Evolutionary conservation across 805 yeast species (phyloP).

Genomic region (Dipodascopsis tothii): DNA sequence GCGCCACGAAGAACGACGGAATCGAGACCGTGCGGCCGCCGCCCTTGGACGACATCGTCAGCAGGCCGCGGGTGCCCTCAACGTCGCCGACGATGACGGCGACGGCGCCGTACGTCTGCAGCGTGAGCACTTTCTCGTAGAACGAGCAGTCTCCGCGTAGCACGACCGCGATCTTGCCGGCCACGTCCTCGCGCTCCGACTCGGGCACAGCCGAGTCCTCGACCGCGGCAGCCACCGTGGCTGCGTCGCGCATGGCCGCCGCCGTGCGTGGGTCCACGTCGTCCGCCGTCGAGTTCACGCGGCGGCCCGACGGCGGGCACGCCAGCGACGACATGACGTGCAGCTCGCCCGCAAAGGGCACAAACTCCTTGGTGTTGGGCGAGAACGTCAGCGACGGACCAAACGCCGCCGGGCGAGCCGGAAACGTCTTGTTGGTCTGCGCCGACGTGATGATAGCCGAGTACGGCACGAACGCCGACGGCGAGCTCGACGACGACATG

Average conservation of each 20-base stretch:
- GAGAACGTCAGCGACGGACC: slow-evolving; percentile 24
- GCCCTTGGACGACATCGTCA: slow-evolving; percentile 48
- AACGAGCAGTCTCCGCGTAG: slow-evolving; percentile 50
- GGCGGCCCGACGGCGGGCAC: background rate
- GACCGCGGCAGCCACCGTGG: background rate
- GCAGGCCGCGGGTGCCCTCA: slow-evolving; percentile 39
- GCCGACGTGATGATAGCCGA: slow-evolving; percentile 27
- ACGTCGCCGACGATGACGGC: slow-evolving; percentile 55
- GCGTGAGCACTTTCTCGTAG: slow-evolving; percentile 42
- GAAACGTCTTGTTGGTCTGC: slow-evolving; percentile 27
- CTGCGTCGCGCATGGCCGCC: too few relatives aligned
- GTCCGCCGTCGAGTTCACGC: background rate
- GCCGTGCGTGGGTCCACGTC: too few relatives aligned
- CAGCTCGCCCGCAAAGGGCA: background rate
- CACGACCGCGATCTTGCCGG: slow-evolving; percentile 33
- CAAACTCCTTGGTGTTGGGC: slow-evolving; percentile 1
- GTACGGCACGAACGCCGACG: slow-evolving; percentile 18
- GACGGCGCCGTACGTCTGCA: slow-evolving; percentile 41
- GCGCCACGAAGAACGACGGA: slow-evolving; percentile 49
- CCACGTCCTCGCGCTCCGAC: slow-evolving; percentile 26
- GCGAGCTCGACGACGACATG: slow-evolving; percentile 7
- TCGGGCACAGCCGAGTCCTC: too few relatives aligned
- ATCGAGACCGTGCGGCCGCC: slow-evolving; percentile 39
- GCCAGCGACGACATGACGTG: slow-evolving; percentile 5
- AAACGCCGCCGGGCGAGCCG: slow-evolving; percentile 36